These are phyloP conservation scores for Rhodotorula sphaerocarpa DNA, from an alignment of 768 basidiomycete genomes.

Conservation along the genomic window DNA sequence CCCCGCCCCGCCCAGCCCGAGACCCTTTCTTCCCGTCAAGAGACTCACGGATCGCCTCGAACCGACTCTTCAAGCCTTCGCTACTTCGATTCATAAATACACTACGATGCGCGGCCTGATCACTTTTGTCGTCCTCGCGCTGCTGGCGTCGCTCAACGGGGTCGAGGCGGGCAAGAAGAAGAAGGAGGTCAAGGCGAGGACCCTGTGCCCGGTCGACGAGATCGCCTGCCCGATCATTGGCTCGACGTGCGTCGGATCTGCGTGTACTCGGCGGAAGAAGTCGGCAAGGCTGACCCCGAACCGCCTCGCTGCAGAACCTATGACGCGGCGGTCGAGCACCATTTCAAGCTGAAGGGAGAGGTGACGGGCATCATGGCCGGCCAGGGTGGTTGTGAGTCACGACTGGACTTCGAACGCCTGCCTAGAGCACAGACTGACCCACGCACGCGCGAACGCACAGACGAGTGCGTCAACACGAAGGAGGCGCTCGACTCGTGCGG, in stretches of 20 bases:
- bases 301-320: conserved; percentile 5
- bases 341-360: conserved; percentile 7
- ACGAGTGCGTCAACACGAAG: conserved; percentile 51
- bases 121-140: conserved; percentile 2
- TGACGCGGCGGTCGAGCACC: conserved; percentile 19
- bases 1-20: no score
- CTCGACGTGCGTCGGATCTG: conserved; percentile 21
- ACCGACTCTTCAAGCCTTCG: no score
- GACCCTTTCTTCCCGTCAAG: no score
- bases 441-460: neutral
- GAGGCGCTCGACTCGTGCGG: conserved; percentile 65
- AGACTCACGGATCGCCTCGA: no score
- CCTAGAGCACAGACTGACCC: neutral
- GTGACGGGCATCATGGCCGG: conserved; percentile 23
- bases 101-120: conserved; percentile 1
- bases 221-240: conserved; percentile 30
- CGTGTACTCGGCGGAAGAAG: no score
- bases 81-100: neutral
- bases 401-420: neutral
- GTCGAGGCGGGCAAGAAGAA: conserved; percentile 25
- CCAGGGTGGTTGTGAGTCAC: conserved; percentile 25
- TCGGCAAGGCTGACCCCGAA: neutral
- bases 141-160: neutral
- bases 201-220: conserved; percentile 22
- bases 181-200: conserved; percentile 11